Evolutionary conservation across 768 basidiomycete genomes (phyloP), one percentile per base, ranked within the genome.

Genomic region (Agaricus bisporus): DNA sequence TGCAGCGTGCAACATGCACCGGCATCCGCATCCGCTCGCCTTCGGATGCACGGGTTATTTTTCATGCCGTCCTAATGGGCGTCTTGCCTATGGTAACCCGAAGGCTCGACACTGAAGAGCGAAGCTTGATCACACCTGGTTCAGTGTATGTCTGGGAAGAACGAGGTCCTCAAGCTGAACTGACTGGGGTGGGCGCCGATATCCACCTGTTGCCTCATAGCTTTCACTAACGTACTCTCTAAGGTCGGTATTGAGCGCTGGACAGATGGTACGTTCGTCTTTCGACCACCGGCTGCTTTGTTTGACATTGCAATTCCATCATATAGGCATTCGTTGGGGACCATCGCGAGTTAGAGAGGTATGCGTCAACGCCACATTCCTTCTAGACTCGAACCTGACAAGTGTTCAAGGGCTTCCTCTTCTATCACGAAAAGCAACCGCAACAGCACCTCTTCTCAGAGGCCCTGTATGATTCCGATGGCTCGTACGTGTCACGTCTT

Each of bases 111-210:
- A 81, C 81, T 15, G 86, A 87, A 56, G 89, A 91, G 66, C 74
- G 89, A 49, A 76, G 84, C 37, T 66, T 79, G 53, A 88, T 91
- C 51, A 64, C 76, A n/a, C 78, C 88, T 7, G 89, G 89, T 17
- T 81, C 81, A 48, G 83, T 90, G 6, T 91, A 87, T 60, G 88
- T 91, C 14, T 91, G 88, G 88, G 89, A 91, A 63, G 89, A 91
- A 67, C 76, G 89, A 51, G 83, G 83, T 0, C 80, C 85, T 38
- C 80, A 84, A 54, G 74, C 83, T 46, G 88, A 88, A 58, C 71
- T 85, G 26, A 86, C 85, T 54, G 86, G 87, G 58, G 86, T 88
- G 68, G 64, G 79, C 70, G 37, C 22, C 22, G 32, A 5, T 3
- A 47, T 39, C 18, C 26, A 26, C 37, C 43, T 42, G 11, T 18